A percentile compares a stretch with the other conserved stretches of the same genome.
Conservation (phyloP, 805 yeast species). For the Alloascoidea hylecoeti region DNA sequence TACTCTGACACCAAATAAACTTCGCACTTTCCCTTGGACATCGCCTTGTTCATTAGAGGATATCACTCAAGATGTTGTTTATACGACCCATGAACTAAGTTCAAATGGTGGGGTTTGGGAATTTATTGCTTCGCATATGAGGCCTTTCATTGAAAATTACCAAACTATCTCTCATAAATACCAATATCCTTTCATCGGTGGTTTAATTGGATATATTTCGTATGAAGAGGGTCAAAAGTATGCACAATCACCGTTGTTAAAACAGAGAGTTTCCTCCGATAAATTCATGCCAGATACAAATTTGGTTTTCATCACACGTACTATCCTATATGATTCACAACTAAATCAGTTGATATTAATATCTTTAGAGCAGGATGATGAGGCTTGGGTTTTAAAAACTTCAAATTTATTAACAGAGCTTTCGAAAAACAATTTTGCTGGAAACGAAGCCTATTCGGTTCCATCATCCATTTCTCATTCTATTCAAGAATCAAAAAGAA, state of each 20-base stretch:
- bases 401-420: slow-evolving; percentile 5
- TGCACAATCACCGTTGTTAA: slow-evolving; percentile 7
- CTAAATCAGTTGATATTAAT: slow-evolving; percentile 33
- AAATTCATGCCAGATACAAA: slow-evolving; percentile 54
- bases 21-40: neutral
- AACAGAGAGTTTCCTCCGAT: slow-evolving; percentile 20
- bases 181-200: slow-evolving; percentile 77
- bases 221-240: slow-evolving; percentile 75
- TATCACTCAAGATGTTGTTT: slow-evolving; percentile 4
- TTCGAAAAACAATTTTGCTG: too few relatives aligned
- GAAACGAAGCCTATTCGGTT: too few relatives aligned
- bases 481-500: too few relatives aligned
- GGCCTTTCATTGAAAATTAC: slow-evolving; percentile 14
- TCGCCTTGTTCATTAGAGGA: too few relatives aligned
- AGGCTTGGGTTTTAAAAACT: slow-evolving; percentile 19
- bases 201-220: slow-evolving; percentile 71
- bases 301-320: slow-evolving; percentile 54
- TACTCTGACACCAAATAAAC: neutral
- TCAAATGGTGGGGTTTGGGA: slow-evolving; percentile 27
- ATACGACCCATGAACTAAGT: slow-evolving; percentile 5
- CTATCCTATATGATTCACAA: slow-evolving; percentile 38
- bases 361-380: slow-evolving; percentile 30
- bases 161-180: slow-evolving; percentile 13
- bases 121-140: slow-evolving; percentile 34
- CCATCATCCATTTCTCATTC: too few relatives aligned